A percentile compares a stretch with the other conserved stretches of the same genome.
Conservation (phyloP, 306 rosid genomes). For the Corylus americana region DNA sequence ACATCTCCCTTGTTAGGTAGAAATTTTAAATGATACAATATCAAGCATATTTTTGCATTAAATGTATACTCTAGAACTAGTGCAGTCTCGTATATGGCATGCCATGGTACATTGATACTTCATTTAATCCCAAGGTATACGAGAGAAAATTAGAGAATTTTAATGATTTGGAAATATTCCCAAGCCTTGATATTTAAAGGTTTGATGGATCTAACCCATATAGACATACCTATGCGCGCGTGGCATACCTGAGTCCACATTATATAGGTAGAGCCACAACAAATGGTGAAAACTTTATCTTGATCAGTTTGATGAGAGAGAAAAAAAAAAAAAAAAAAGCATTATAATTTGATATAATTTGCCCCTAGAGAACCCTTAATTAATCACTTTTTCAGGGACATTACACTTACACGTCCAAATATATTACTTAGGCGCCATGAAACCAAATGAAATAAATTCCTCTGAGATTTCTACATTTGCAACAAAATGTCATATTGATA, state of each 20-base stretch:
- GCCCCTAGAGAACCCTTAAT: not conserved
- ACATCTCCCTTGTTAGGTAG: not conserved
- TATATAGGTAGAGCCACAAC: not conserved
- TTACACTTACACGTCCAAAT: not conserved
- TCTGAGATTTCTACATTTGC: not conserved
- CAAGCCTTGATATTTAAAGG: not conserved
- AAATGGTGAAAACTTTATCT: not conserved
- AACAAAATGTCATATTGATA: not conserved
- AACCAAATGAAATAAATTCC: not conserved
- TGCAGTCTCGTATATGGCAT: not conserved
- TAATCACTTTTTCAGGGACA: not conserved
- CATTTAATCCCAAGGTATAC: not conserved
- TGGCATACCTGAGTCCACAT: not conserved
- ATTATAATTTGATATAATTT: not conserved
- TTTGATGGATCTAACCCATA: not conserved
- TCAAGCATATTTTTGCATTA: not conserved
- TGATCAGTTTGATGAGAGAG: not conserved
- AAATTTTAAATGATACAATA: not conserved
- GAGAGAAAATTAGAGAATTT: not conserved
- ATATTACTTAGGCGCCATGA: not conserved
- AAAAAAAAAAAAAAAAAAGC: not conserved
- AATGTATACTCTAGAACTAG: not conserved
- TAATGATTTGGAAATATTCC: not conserved
- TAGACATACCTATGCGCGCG: not conserved
- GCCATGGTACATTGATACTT: not conserved